phyloP scores from a whole-genome alignment of 2,329 filamentous ascomycete species.

The Colletotrichum abscissum region DNA sequence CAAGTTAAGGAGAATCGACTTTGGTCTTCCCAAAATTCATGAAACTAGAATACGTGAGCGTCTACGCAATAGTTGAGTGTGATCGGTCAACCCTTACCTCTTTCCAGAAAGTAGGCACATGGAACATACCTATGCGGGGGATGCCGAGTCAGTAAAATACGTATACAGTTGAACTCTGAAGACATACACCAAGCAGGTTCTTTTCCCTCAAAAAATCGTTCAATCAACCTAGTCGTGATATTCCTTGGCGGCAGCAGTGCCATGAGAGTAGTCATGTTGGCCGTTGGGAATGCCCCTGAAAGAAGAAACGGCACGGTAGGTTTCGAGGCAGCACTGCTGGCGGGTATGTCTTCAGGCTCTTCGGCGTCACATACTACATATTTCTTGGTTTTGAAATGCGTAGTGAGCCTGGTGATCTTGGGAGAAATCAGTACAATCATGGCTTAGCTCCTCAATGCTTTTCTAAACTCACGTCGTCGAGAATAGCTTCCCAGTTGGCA shows the following conservation, averaged over 20 bases:
- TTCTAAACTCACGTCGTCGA: slow-evolving; percentile 40
- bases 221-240: slow-evolving; percentile 41
- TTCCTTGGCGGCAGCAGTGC: slow-evolving; percentile 39
- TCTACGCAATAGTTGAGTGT: background rate
- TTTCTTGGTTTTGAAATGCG: slow-evolving; percentile 37
- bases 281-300: slow-evolving; percentile 39
- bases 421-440: background rate
- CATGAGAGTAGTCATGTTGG: slow-evolving; percentile 35
- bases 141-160: background rate
- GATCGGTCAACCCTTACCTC: slow-evolving; percentile 15
- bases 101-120: slow-evolving; percentile 42
- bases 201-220: slow-evolving; percentile 43
- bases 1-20: slow-evolving; percentile 38
- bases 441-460: slow-evolving; percentile 7
- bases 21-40: slow-evolving; percentile 44
- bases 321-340: slow-evolving; percentile 32
- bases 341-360: slow-evolving; percentile 25
- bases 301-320: slow-evolving; percentile 40
- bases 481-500: slow-evolving; percentile 45
- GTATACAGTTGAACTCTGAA: background rate
- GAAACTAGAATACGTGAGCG: slow-evolving; percentile 37
- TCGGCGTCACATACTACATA: slow-evolving; percentile 35
- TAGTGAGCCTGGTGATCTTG: slow-evolving; percentile 39
- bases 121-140: slow-evolving; percentile 41
- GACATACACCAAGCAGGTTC: slow-evolving; percentile 40